Percentiles rank a stretch among this genome's conserved stretches.
phyloP scores from a whole-genome alignment of 371 early-diverging fungal species.

The Mucor sp. region DNA sequence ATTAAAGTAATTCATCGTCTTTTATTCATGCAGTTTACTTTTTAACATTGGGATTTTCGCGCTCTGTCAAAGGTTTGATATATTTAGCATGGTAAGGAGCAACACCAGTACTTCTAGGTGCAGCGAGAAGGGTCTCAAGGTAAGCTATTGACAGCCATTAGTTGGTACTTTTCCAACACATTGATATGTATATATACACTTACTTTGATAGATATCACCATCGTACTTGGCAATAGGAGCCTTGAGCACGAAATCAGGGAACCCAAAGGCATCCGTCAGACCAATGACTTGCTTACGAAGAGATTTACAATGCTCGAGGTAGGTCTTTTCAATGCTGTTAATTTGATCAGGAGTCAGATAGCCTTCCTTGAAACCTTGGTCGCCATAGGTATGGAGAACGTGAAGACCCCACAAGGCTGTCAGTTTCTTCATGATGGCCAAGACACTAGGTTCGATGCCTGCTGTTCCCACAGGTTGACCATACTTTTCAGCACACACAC shows the following conservation, averaged over 20 bases:
- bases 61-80: conserved; percentile 45
- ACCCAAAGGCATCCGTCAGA: conserved; percentile 61
- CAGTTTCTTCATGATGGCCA: conserved; percentile 36
- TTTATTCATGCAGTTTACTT: neutral
- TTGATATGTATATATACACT: neutral
- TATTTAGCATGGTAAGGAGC: conserved; percentile 42
- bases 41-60: conserved; percentile 7
- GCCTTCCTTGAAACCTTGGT: conserved; percentile 56
- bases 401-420: conserved; percentile 44
- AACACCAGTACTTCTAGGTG: conserved; percentile 35
- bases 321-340: conserved; percentile 39
- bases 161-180: neutral
- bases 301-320: conserved; percentile 40
- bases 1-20: too few relatives aligned
- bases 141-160: conserved; percentile 27
- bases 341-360: conserved; percentile 51
- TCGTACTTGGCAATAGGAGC: conserved; percentile 68
- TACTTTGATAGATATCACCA: conserved; percentile 63
- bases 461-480: conserved; percentile 30
- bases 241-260: conserved; percentile 69
- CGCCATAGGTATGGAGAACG: conserved; percentile 44
- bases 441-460: conserved; percentile 21
- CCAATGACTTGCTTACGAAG: conserved; percentile 64
- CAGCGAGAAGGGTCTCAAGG: conserved; percentile 40
- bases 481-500: conserved; percentile 33